Base-by-base conservation (phyloP, 2,329 filamentous ascomycete species). In the Cladobotryum protrusum region DNA sequence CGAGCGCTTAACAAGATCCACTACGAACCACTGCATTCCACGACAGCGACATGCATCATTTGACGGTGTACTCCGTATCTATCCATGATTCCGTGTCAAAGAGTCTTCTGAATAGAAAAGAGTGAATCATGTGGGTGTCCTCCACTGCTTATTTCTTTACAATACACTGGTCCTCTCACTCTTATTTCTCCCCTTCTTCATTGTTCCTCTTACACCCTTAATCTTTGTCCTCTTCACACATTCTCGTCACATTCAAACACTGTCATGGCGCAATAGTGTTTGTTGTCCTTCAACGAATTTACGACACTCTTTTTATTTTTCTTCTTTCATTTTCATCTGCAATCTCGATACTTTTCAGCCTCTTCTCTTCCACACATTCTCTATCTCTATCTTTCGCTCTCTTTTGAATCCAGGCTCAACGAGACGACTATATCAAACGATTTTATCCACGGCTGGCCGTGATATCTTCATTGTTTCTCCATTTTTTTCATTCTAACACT, bases 401-500 rank as follows among this genome's bases (percentile, higher is more conserved):
- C 24, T 29, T 29, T 29, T 29, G 24, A 29, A 29, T 29, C 7
- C 24, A 29, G 24, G 2, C 6, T 29, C 35, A 37, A 37, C 37
- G 6, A 17, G 37, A 20, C 14, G 15, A 18, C 19, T 11, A 41
- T 29, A 9, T 8, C 24, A 29, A 29, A 20, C 15, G 6, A 41
- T 24, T 14, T 9, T 15, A 32, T 37, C 46, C 24, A 43, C 52
- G 51, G 49, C 49, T 43, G 52, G 52, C 52, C 52, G 54, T 48
- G 35, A 50, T 52, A 20, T 41, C 33, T 51, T 47, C 29, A 54
- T 51, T 43, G 40, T 51, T 54, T 56, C 42, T 24, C 39, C 33
- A 7, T 15, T 19, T 12, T 18, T 19, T 15, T 17, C 8, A 11
- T 32, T 18, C 17, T 19, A 15, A 11, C 18, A 24, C 41, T 46